These are phyloP conservation scores for Crucihimalaya himalaica DNA, from an alignment of 345 rosid species.

Conservation along the genomic window DNA sequence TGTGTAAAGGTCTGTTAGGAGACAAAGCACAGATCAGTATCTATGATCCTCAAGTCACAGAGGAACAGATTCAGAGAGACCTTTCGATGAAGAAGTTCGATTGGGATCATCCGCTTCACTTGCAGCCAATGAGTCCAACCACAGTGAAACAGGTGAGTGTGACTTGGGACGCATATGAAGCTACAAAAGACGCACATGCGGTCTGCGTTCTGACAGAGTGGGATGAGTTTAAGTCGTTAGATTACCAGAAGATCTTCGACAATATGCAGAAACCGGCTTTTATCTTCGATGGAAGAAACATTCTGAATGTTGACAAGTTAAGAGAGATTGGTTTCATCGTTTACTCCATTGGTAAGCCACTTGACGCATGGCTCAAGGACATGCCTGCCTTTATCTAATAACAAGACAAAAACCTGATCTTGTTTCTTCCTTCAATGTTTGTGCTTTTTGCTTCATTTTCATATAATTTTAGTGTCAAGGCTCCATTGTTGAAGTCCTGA, in stretches of 20 bases:
- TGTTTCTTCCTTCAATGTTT: slow-evolving; percentile 1
- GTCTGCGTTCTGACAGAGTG: slow-evolving; percentile 85
- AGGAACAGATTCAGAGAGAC: slow-evolving; percentile 90
- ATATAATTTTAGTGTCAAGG: slow-evolving; percentile 18
- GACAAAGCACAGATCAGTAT: slow-evolving; percentile 83
- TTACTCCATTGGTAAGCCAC: slow-evolving; percentile 51
- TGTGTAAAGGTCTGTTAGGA: slow-evolving; percentile 89
- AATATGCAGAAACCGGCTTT: slow-evolving; percentile 95
- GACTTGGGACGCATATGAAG: slow-evolving; percentile 85
- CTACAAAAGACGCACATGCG: slow-evolving; percentile 81
- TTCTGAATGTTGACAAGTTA: slow-evolving; percentile 55
- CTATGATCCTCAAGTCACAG: slow-evolving; percentile 85
- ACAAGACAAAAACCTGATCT: not conserved
- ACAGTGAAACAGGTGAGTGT: slow-evolving; percentile 76
- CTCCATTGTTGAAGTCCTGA: slow-evolving; percentile 10
- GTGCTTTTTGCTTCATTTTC: slow-evolving; percentile 18
- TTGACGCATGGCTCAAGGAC: slow-evolving; percentile 44
- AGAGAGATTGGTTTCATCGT: slow-evolving; percentile 94
- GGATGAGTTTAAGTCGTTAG: slow-evolving; percentile 88
- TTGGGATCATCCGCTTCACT: slow-evolving; percentile 93
- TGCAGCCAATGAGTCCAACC: slow-evolving; percentile 90
- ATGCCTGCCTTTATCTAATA: slow-evolving; percentile 43
- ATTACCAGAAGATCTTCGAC: slow-evolving; percentile 75
- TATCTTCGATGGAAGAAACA: slow-evolving; percentile 83
- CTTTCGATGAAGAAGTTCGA: slow-evolving; percentile 90